Evolutionary conservation across 148 eudicot species (phyloP), one percentile per base, ranked within the genome.

Genomic region (Pharnaceum exiguum): DNA sequence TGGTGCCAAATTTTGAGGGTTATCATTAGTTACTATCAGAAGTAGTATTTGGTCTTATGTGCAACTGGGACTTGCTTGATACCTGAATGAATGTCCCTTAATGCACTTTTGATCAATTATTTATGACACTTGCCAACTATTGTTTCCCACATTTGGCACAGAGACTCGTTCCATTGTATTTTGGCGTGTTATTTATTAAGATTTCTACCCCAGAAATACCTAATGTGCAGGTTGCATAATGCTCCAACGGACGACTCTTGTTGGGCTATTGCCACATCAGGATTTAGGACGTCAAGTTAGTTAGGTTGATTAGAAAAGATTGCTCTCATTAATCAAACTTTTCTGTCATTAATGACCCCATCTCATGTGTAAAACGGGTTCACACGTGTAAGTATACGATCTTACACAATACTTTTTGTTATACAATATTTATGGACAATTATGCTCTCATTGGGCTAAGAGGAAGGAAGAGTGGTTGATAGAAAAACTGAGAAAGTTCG

Each of bases 391-490:
- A n/a, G n/a, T n/a, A n/a, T n/a, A n/a, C n/a, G n/a, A n/a, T n/a
- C n/a, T n/a, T n/a, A n/a, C n/a, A n/a, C n/a, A n/a, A n/a, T n/a
- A n/a, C n/a, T n/a, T n/a, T n/a, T n/a, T n/a, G n/a, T n/a, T n/a
- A n/a, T n/a, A n/a, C n/a, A n/a, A n/a, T n/a, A n/a, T n/a, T n/a
- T n/a, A n/a, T n/a, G n/a, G n/a, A n/a, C n/a, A n/a, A n/a, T n/a
- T n/a, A n/a, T n/a, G n/a, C n/a, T n/a, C n/a, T n/a, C n/a, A n/a
- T n/a, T n/a, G n/a, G 96, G 99, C 99, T 61, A 79, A 77, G 25
- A 86, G 65, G 64, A 94, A 89, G 75, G 95, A 89, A 73, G 83
- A 82, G 73, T 74, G 90, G 52, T 68, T 79, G 46, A 51, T 79
- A 28, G 95, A 77, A 57, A 83, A 83, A 58, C 77, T 89, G 26